Base-by-base conservation (phyloP, 2,329 filamentous ascomycete species). In the Aspergillus chevalieri region DNA sequence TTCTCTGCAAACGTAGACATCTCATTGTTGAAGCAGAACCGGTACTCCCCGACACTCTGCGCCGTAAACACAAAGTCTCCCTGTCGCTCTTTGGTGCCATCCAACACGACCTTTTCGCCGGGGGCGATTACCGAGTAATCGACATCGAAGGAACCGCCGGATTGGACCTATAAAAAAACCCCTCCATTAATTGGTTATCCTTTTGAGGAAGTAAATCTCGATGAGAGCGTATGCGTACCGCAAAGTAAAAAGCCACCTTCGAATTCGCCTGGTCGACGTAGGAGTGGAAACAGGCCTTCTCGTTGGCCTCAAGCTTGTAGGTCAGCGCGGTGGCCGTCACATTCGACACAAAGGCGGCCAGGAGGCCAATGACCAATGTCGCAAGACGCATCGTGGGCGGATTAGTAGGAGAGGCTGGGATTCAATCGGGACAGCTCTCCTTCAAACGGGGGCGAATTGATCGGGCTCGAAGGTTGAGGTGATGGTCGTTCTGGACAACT, bases 1-100 rank as follows among this genome's bases (percentile, higher is more conserved):
- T 98, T 98, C 74, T 98, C 93, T 47, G 91, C 86, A 68, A 95
- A 96, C 0, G 92, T 97, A 66, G 88, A 95, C 87, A 98, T 95
- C 67, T 93, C 87, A 66, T 98, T 98, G 74, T 91, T 87, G 78
- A 98, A 98, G 80, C 93, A 98, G 77, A 98, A 97, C 47, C 84
- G 83, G 75, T 97, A 96, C 65, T 97, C 92, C 57, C 93, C 93
- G 6, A 80, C 66, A 47, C 89, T 83, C 63, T 89, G 89, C 43
- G 91, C 93, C 0, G 91, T 95, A 72, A 98, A 98, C 55, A 98
- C 93, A 66, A 95, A 97, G 73, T 98, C 93, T 47, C 92, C 93
- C 74, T 97, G 92, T 57, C 92, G 83, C 75, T 89, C 93, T 75
- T 95, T 97, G 60, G 85, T 78, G 53, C 91, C 93, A 52, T 91